Base-by-base conservation (phyloP, 2,329 filamentous ascomycete genomes). In the Apiospora marii region DNA sequence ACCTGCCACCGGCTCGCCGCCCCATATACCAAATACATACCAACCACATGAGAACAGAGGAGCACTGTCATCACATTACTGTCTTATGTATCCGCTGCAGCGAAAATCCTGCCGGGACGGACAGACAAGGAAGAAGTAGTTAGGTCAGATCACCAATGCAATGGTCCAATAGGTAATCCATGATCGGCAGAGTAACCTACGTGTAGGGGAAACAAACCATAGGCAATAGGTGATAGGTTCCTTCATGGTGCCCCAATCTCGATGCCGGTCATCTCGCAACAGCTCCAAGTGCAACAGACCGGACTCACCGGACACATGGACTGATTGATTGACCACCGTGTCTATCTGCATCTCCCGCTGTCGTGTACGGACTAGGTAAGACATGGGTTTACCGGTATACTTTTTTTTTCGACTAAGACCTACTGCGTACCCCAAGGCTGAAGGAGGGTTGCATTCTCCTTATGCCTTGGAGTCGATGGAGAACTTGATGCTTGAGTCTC, bases 371-470 rank as follows among this genome's bases (percentile, higher is more conserved):
- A 30, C 51, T 19, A 27, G 37, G 37, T 37, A 7, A 58, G 51
- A 58, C 51, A 58, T 19, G 51, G 49, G 8, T 58, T 58, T 16
- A 7, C 51, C 27, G 6, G 14, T 58, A 58, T 30, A 16, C 16
- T 34, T 30, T 0, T 58, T 34, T 30, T 0, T 58, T 37, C 1
- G 7, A 8, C 16, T 22, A 61, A 37, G 16, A 12, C 43, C 8
- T 41, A 41, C 37, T 10, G 8, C n/a, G n/a, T 61, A 37, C 53
- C 30, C 30, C 19, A 64, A 64, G 58, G 58, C 58, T 64, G 58
- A 64, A 41, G 19, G 58, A 41, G 58, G 58, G 58, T 41, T 64
- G 58, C 58, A 64, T 41, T 41, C 34, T 61, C 16, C 30, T 61
- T 22, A 61, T 61, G 53, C 53, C 27, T 61, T 61, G 34, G 8